A percentile compares a stretch with the other conserved stretches of the same genome.
Conservation (phyloP, 805 yeast genomes). For the Allodekkera sacchari region DNA sequence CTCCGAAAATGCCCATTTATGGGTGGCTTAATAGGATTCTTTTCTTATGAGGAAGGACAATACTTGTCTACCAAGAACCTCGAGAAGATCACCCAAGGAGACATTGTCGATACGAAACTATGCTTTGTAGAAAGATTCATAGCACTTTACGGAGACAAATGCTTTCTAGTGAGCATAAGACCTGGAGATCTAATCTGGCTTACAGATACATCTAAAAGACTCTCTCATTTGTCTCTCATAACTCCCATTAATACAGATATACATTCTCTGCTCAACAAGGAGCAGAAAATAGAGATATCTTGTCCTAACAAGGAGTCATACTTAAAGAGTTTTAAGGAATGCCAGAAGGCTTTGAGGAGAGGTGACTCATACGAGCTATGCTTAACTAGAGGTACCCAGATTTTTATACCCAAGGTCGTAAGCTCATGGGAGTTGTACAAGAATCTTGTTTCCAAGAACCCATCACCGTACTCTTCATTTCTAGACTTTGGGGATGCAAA, state of each 20-base stretch:
- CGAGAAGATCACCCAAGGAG: constrained; percentile 28
- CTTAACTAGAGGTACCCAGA: constrained; percentile 65
- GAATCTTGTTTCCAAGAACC: constrained; percentile 61
- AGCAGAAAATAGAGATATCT: constrained; percentile 23
- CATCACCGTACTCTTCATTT: constrained; percentile 87
- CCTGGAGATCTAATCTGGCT: constrained; percentile 32
- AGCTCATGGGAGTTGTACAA: constrained; percentile 73
- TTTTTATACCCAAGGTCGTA: constrained; percentile 36
- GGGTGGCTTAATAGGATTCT: constrained; percentile 86
- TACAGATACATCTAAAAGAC: too few relatives aligned
- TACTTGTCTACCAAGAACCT: constrained; percentile 28
- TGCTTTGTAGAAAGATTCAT: constrained; percentile 63
- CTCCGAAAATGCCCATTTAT: constrained; percentile 57
- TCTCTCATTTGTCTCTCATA: too few relatives aligned
- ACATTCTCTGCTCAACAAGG: background rate
- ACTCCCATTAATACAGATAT: constrained; percentile 5
- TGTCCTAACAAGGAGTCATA: constrained; percentile 51
- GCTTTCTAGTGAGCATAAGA: constrained; percentile 46
- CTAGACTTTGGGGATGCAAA: constrained; percentile 58
- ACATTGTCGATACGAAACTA: constrained; percentile 66
- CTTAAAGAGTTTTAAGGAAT: constrained; percentile 42
- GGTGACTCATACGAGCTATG: constrained; percentile 96
- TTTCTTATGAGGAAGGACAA: constrained; percentile 85
- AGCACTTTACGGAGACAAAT: constrained; percentile 38
- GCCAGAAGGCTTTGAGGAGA: constrained; percentile 58